Base-by-base conservation (phyloP, 805 yeast genomes). In the Cyberlindnera bimundalis region DNA sequence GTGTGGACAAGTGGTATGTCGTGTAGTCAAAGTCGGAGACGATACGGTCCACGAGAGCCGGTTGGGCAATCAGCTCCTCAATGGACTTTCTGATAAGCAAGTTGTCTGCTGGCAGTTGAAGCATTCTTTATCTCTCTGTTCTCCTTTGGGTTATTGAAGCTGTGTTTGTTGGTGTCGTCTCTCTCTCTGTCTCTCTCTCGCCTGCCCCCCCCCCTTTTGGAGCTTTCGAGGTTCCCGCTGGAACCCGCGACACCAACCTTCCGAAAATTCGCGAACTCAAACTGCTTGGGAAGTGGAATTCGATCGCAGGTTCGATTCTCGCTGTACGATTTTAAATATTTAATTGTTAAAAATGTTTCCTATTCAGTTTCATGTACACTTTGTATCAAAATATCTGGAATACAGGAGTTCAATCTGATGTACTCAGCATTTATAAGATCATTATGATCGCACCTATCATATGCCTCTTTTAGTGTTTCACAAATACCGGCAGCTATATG, bases 1-100 rank as follows among this genome's bases (percentile, higher is more conserved):
- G 86, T n/a, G 95, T 91, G 35, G 96, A 83, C 46, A 93, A 71
- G 63, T 91, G 98, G 65, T 85, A 90, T 23, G 93, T 85, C 36
- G 96, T 95, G 67, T 88, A 88, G 64, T 93, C 99, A 55, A 93
- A 93, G 68, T 93, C 99, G 29, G 95, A 82, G 48, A 93, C 78
- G 47, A 91, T 80, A 62, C 97, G 78, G 65, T 93, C 97, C 48
- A 88, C 70, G 6, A 78, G 66, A 35, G 73, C 61, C 3, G 76
- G 72, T 19, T 62, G 66, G 17, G 70, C 80, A 39, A 85, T 66
- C 37, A 89, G 77, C 59, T 84, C 95, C 25, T 79, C 74, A 49
- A 93, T 73, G 2, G 96, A 80, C 51, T 86, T 82, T 59, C 87
- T 80, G 50, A 93, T 73, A 54, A 95, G 75, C 39, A 89, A 71